phyloP scores from a whole-genome alignment of 768 basidiomycete genomes.

The Macrolepiota fuliginosa region DNA sequence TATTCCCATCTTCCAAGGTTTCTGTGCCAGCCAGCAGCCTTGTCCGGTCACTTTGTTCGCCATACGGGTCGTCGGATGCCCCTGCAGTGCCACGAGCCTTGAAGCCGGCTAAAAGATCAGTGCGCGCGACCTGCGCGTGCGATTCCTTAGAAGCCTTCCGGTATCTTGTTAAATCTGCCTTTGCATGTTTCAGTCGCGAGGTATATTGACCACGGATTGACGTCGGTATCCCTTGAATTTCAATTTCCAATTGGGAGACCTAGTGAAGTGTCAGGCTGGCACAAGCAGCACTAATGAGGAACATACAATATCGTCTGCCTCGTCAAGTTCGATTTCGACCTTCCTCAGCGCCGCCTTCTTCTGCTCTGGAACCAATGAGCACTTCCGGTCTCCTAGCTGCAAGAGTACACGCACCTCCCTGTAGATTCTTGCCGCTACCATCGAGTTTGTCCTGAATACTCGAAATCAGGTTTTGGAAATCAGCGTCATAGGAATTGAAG shows the following conservation, averaged over 20 bases:
- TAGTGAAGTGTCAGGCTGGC: constrained; percentile 25
- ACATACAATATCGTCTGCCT: constrained; percentile 90
- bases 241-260: constrained; percentile 94
- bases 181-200: constrained; percentile 62
- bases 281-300: not conserved
- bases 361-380: constrained; percentile 53
- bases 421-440: constrained; percentile 58
- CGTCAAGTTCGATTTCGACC: constrained; percentile 88
- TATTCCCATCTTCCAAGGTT: constrained; percentile 68
- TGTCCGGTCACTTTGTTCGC: constrained; percentile 59
- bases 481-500: constrained; percentile 81
- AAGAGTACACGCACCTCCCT: constrained; percentile 53
- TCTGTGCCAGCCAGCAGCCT: constrained; percentile 73
- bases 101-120: constrained; percentile 50
- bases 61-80: constrained; percentile 73
- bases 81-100: constrained; percentile 8
- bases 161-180: constrained; percentile 67
- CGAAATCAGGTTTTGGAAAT: constrained; percentile 71
- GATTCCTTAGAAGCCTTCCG: constrained; percentile 78
- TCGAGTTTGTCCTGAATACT: constrained; percentile 77
- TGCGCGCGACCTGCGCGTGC: constrained; percentile 61
- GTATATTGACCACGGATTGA: constrained; percentile 74
- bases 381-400: not conserved
- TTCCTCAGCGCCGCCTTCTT: constrained; percentile 75
- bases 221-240: constrained; percentile 88